Evolutionary conservation across 306 rosid genomes (phyloP), one percentile per base, ranked within the genome.

Genomic region (Geum urbanum): DNA sequence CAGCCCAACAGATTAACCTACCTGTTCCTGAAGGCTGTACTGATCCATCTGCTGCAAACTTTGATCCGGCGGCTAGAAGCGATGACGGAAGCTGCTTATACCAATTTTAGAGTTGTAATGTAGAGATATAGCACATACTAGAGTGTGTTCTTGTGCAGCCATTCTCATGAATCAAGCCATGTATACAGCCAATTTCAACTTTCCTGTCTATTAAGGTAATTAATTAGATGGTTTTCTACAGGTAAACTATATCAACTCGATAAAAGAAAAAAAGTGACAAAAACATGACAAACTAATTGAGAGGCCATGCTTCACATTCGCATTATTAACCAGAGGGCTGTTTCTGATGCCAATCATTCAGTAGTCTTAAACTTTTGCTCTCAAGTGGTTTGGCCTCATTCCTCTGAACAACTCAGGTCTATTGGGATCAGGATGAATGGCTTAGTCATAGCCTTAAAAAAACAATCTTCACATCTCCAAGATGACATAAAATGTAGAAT

Each of bases 11-110:
- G 67, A 80, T 88, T 69, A 67, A 78, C 61, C 22, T 88, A 77
- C 91, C 86, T 66, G 83, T 84, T 10, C 84, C 83, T 18, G 84
- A 82, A 84, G 91, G 89, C 46, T 80, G 89, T 67, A 80, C 86
- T 50, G 83, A 88, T 41, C 84, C 88, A 71, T 24, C 63, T 66
- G 87, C 89, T 14, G 74, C 72, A 77, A 88, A 84, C 84, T 82
- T 51, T 32, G 89, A 86, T 74, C 89, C 84, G 43, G 82, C 89
- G 4, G 84, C 82, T 2, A 74, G 90, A 70, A 82, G 86, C 74
- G 67, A 74, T 37, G 8, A 85, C 73, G 83, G 88, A 4, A 81
- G 82, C 78, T 83, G 90, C 80, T 51, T 55, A 63, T 84, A 80
- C 74, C 76, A 75, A 67, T 72, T 83, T 68, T 79, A 83, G 69